Conservation (phyloP, 2,329 filamentous ascomycete species). For the Trichoderma asperellum region DNA sequence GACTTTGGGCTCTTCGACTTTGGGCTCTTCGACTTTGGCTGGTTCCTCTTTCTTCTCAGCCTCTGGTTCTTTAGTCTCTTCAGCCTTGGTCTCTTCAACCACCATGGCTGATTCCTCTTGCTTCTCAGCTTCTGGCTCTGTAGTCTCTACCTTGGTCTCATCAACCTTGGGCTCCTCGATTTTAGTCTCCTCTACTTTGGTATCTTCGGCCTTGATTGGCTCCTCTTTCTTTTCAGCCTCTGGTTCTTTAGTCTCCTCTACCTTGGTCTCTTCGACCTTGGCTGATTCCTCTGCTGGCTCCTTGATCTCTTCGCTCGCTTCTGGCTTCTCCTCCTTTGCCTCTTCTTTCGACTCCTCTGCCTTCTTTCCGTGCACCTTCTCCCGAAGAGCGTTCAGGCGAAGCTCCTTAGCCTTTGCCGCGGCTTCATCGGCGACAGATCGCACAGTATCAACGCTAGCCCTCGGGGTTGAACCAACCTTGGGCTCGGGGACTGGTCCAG, state of each 20-base stretch:
- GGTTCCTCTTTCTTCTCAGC: not conserved
- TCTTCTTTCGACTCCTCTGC: conserved; percentile 31
- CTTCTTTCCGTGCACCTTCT: conserved; percentile 55
- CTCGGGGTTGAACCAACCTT: conserved; percentile 31
- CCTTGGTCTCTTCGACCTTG: conserved; percentile 26
- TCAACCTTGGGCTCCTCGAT: conserved; percentile 23
- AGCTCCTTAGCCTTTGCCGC: conserved; percentile 66
- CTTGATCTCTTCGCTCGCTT: conserved; percentile 17
- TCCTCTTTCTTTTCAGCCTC: conserved; percentile 8
- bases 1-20: not conserved
- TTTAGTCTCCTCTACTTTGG: not conserved
- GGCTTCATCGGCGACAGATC: conserved; percentile 66
- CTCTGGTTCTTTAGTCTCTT: conserved; percentile 17
- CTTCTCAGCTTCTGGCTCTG: not conserved
- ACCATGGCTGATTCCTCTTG: conserved; percentile 25
- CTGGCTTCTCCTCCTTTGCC: conserved; percentile 17
- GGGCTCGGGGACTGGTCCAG: conserved; percentile 33
- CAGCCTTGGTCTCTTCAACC: conserved; percentile 14
- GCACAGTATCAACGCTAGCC: conserved; percentile 38
- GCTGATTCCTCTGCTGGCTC: conserved; percentile 20
- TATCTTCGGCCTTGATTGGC: not conserved
- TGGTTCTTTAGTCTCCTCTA: conserved; percentile 19
- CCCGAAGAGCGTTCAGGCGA: conserved; percentile 56
- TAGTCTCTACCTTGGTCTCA: not conserved
- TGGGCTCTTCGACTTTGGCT: conserved; percentile 5